Evolutionary conservation across 192 early-diverging fungal species (phyloP).

Genomic region (Backusella liffmaniae): DNA sequence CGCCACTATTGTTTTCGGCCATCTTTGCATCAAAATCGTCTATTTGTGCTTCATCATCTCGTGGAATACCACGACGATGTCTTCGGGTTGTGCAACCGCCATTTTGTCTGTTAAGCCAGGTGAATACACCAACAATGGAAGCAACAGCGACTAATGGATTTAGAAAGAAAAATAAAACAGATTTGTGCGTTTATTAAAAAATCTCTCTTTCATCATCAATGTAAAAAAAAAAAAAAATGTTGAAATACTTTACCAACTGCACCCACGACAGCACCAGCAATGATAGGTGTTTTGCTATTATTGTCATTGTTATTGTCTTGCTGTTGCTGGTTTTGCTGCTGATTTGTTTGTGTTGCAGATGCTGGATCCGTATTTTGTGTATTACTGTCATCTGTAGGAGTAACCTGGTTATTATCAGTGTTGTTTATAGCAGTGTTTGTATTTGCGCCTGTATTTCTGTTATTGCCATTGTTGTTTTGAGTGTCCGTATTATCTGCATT

Average conservation of each 20-base stretch:
- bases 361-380: not conserved
- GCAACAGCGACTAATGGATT: constrained; percentile 26
- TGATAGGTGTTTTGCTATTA: not conserved
- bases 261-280: constrained; percentile 20
- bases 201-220: not conserved
- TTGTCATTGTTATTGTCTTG: not conserved
- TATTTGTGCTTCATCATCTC: constrained; percentile 17
- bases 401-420: not conserved
- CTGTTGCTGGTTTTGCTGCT: not conserved
- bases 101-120: constrained; percentile 28
- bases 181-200: not conserved
- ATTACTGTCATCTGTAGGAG: not conserved
- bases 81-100: constrained; percentile 28
- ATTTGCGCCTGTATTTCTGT: not conserved
- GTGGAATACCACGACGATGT: not conserved
- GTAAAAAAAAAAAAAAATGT: not conserved
- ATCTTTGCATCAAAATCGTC: constrained; percentile 14
- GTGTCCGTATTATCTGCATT: not conserved
- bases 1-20: constrained; percentile 13
- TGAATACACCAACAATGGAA: constrained; percentile 28
- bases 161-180: not conserved
- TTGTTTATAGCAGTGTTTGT: not conserved
- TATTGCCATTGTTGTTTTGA: not conserved
- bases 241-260: constrained; percentile 10
- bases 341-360: not conserved